Evolutionary conservation across 2,329 filamentous ascomycete species (phyloP).

Genomic region (Plenodomus lindquistii): DNA sequence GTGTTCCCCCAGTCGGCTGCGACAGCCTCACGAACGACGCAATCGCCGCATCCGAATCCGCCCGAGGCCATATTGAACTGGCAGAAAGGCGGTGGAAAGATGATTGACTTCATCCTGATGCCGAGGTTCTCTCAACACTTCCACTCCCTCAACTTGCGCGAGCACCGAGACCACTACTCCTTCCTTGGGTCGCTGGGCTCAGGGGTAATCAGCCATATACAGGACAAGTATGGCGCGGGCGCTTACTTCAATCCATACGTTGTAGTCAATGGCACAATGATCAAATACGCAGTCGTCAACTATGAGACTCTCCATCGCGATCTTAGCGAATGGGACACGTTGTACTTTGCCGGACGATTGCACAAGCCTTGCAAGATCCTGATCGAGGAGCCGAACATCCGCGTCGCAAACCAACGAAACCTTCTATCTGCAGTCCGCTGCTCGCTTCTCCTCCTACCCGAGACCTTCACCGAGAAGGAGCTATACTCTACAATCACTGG

Average conservation of each 20-base stretch:
- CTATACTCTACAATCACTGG: conserved; percentile 90
- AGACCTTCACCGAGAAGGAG: conserved; percentile 81
- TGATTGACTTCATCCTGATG: conserved; percentile 98
- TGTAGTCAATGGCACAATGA: conserved; percentile 89
- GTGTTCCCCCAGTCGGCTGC: conserved; percentile 80
- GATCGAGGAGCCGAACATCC: conserved; percentile 87
- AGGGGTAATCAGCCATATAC: conserved; percentile 79
- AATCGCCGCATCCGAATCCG: conserved; percentile 78
- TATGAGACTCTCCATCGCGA: conserved; percentile 86
- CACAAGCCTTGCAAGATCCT: conserved; percentile 99
- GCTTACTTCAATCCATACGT: conserved; percentile 98
- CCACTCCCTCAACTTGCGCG: conserved; percentile 88
- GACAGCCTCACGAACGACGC: conserved; percentile 53
- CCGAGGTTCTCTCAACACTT: conserved; percentile 94
- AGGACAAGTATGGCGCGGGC: conserved; percentile 87
- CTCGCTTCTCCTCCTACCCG: conserved; percentile 82
- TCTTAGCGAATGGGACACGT: conserved; percentile 85
- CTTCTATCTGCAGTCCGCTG: conserved; percentile 89
- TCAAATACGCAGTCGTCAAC: conserved; percentile 98
- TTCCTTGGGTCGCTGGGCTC: conserved; percentile 81
- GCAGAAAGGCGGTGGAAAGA: conserved; percentile 86
- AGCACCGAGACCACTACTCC: conserved; percentile 93
- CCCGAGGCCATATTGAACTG: conserved; percentile 80
- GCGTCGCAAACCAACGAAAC: conserved; percentile 94
- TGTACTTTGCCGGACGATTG: conserved; percentile 93